Base-by-base conservation (phyloP, 495 filamentous ascomycete species). In the Thermochaetoides thermophila region DNA sequence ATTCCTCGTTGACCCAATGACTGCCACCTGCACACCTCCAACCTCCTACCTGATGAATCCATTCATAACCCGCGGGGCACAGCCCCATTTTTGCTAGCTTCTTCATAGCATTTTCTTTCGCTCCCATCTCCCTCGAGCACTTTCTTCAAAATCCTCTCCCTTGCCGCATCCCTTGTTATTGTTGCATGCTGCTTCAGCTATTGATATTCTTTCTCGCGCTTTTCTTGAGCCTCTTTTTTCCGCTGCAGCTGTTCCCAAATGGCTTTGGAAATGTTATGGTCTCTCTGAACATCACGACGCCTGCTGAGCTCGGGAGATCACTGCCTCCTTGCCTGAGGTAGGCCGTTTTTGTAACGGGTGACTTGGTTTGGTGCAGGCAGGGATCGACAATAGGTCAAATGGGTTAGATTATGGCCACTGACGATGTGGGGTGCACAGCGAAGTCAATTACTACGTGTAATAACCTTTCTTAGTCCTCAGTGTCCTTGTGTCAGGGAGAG, bases 161-260 rank as follows among this genome's bases (percentile, higher is more conserved):
- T 23, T 13, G 43, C 48, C 0, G 32, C 43, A 1, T 41, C 38
- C 12, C 28, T 34, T 1, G 49, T 44, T 29, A 37, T 42, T 16
- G 32, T 46, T 7, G 44, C 43, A 22, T 26, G 43, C 21, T 50
- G 35, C 7, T 40, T 29, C 14, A 55, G 43, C 9, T 28, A 31
- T 35, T 25, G 37, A 13, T 50, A 55, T 25, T 52, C 50, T 1
- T 36, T 48, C 4, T 60, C 50, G 1, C 42, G 40, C n/a, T 52
- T 46, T 10, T 50, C 28, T 1, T 53, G 51, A 1, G 48, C 55
- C 2, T 49, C 35, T 23, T 56, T 62, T 49, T 74, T 68, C 0
- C 34, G 43, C 37, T 73, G 57, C 1, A 82, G 60, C 32, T 71
- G 67, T 11, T 57, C 39, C 76, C 77, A 81, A n/a, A 68, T n/a